Percentiles rank a stretch among this genome's conserved stretches.
Evolutionary conservation across 148 eudicot genomes (phyloP).

Genomic region (Silene uniflora): DNA sequence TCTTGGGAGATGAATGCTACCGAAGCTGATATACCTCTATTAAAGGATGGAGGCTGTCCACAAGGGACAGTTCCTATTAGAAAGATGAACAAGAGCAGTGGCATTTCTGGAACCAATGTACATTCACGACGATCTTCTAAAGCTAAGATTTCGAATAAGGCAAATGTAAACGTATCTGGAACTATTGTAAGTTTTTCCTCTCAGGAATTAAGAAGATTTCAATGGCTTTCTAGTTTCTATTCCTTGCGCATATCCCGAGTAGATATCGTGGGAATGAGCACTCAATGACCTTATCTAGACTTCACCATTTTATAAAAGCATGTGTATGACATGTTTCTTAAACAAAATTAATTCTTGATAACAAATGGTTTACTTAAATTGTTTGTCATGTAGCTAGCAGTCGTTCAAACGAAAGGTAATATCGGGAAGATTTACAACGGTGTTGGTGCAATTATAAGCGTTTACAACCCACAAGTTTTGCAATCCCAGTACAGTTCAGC

Average conservation of each 20-base stretch:
- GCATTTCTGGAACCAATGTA: not conserved
- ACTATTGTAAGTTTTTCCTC: conserved; percentile 8
- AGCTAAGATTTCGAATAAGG: not conserved
- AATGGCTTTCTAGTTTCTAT: too few species aligned
- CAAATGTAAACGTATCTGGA: conserved; percentile 15
- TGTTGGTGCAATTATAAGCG: conserved; percentile 14
- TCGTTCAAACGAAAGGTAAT: conserved; percentile 18
- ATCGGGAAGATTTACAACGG: conserved; percentile 18
- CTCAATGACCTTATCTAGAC: too few species aligned
- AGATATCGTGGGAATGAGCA: too few species aligned
- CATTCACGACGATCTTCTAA: not conserved
- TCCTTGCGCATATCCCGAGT: too few species aligned
- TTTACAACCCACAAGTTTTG: conserved; percentile 21
- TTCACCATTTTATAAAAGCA: too few species aligned
- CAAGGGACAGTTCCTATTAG: conserved; percentile 19
- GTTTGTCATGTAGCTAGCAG: conserved; percentile 11
- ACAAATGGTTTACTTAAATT: not conserved
- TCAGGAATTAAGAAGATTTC: not conserved
- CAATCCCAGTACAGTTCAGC: conserved; percentile 21
- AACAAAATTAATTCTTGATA: too few species aligned
- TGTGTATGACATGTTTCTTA: too few species aligned
- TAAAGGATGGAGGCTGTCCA: conserved; percentile 22
- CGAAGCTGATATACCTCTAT: not conserved
- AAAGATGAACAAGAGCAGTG: conserved; percentile 11
- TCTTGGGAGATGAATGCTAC: conserved; percentile 7